Evolutionary conservation across 2,329 filamentous ascomycete genomes (phyloP), one percentile per base, ranked within the genome.

Genomic region (Dichotomopilus funicola): DNA sequence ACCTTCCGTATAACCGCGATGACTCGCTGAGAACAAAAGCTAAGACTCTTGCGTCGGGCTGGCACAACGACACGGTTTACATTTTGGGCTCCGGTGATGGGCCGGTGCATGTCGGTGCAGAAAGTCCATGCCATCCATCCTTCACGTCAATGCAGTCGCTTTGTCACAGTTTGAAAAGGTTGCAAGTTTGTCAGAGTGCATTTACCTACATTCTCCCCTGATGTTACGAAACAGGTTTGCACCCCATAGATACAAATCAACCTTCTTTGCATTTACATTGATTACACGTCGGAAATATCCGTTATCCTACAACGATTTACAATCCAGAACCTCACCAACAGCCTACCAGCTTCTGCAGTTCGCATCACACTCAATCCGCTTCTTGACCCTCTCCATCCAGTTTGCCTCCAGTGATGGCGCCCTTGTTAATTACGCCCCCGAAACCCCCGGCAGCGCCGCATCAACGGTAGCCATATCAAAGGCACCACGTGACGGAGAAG

Each of bases 91-190:
- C 19, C 38, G 19, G 37, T 31, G 37, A 33, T 38, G 38, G 49
- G 49, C 37, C 37, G 27, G 37, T 51, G 19, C 37, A 8, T 51
- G 6, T 34, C 37, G 38, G 49, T 45, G 31, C 52, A 42, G 13
- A 37, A 54, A 34, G 52, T 44, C 52, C 52, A 54, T 54, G n/a
- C n/a, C n/a, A n/a, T n/a, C n/a, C n/a, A 49, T n/a, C 13, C 2
- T 5, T 6, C 11, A 4, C 2, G 47, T 49, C n/a, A 1, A 10
- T 3, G 38, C 47, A 6, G 47, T 49, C 7, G 47, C 47, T 36
- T 49, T 34, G 47, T 49, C 47, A 13, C 35, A 46, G 9, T n/a
- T 6, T 5, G 40, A 42, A 42, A 38, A 7, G 7, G n/a, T 38
- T 38, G 37, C 12, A 12, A 7, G 7, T 12, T 38, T 38, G 37